Conservation (phyloP, 495 filamentous ascomycete species). For the Penicillium egyptiacum region DNA sequence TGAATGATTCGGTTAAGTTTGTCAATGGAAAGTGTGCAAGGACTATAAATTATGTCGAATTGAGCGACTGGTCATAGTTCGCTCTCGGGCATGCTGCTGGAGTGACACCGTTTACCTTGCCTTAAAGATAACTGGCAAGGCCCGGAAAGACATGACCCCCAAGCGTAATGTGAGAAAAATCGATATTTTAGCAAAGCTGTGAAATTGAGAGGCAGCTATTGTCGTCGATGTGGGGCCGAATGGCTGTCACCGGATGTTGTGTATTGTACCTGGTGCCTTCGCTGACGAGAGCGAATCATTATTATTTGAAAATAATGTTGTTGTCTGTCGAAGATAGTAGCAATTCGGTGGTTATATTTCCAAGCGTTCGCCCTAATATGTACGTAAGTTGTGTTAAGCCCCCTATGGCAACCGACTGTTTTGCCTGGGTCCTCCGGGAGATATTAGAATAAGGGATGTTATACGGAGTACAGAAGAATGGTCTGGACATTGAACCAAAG, state of each 20-base stretch:
- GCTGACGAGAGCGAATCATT: too few species aligned
- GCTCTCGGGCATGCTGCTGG: neutral
- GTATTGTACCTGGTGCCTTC: neutral
- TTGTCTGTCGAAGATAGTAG: too few species aligned
- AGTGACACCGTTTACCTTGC: neutral
- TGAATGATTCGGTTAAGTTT: neutral
- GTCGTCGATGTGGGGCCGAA: neutral
- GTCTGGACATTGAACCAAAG: neutral
- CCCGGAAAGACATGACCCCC: neutral
- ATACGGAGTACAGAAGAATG: neutral
- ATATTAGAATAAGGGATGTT: neutral
- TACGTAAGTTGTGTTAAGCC: neutral
- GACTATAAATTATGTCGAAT: neutral
- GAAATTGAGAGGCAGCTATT: neutral
- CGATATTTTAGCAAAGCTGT: neutral
- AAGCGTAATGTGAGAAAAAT: neutral
- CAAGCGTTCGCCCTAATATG: too few species aligned
- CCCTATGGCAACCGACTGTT: neutral
- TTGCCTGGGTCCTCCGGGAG: neutral
- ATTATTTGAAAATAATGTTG: too few species aligned
- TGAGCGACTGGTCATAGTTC: neutral
- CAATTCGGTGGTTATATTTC: too few species aligned
- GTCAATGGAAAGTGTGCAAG: neutral
- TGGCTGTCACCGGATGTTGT: neutral
- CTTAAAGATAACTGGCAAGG: neutral